Evolutionary conservation across 2,329 filamentous ascomycete genomes (phyloP).

Genomic region (Eutypella sp.): DNA sequence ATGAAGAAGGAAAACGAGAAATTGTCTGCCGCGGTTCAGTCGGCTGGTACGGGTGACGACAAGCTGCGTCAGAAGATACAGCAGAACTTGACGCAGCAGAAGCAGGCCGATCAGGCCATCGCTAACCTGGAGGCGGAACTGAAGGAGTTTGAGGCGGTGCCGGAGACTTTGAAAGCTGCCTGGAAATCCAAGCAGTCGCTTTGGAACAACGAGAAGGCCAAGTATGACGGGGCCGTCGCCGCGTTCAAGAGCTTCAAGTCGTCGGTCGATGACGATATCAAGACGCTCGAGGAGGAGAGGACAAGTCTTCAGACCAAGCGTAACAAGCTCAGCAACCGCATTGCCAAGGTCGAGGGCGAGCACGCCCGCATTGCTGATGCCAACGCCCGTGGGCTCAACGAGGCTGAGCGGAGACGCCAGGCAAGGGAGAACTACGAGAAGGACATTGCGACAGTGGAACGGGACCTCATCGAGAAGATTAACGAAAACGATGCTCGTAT

Average conservation of each 20-base stretch:
- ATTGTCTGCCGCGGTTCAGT: conserved; percentile 60
- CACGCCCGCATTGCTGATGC: conserved; percentile 65
- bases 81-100: conserved; percentile 70
- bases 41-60: conserved; percentile 69
- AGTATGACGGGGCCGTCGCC: conserved; percentile 54
- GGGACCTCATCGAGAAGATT: conserved; percentile 36
- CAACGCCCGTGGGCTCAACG: conserved; percentile 59
- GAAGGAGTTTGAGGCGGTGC: conserved; percentile 59
- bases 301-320: conserved; percentile 59
- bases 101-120: conserved; percentile 56
- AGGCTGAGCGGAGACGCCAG: conserved; percentile 55
- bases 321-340: conserved; percentile 67
- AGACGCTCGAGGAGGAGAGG: conserved; percentile 60
- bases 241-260: conserved; percentile 55
- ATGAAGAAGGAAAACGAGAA: conserved; percentile 71
- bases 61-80: conserved; percentile 69
- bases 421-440: conserved; percentile 43
- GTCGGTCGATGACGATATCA: conserved; percentile 57
- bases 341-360: conserved; percentile 68
- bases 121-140: conserved; percentile 52
- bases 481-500: conserved; percentile 31
- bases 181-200: conserved; percentile 50
- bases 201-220: conserved; percentile 51
- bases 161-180: conserved; percentile 54
- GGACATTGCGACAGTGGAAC: conserved; percentile 41